Base-by-base conservation (phyloP, 352 stramenopile species). In the Phytopythium vexans region DNA sequence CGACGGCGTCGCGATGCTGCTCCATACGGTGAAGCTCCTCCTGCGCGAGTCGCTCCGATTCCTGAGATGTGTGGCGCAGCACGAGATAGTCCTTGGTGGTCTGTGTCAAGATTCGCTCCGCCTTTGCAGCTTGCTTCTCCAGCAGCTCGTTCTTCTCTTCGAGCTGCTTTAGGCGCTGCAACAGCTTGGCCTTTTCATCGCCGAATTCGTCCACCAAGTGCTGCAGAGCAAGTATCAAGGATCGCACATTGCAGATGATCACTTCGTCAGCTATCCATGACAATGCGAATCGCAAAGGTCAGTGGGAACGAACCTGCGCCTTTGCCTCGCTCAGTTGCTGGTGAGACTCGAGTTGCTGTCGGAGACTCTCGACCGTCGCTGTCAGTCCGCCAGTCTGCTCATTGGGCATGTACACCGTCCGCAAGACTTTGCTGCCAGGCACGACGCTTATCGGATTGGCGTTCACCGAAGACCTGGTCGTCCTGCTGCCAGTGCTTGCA, bases 81-180 rank as follows among this genome's bases (percentile, higher is more conserved):
- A 91, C 77, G 43, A 93, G 53, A 47, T 89, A 93, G 57, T 91
- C 80, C 56, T 82, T 87, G 11, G 79, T 92, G 3, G 78, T 86
- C 69, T 88, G 67, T 1, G 70, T 72, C 16, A 93, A 56, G 38
- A 93, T 37, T 8, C 68, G 68, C 52, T 90, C 71, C 1, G 74
- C 68, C 31, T 86, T 88, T 47, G 70, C 59, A 0, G 82, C 49
- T 54, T 90, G 63, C 31, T 70, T 68, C 44, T 87, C 73, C 9
- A 86, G 37, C 0, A 70, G 41, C 9, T 52, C 58, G 16, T 58
- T 68, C 27, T 78, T 63, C 6, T 74, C 62, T 34, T 80, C 59
- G 10, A 78, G 41, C 7, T 80, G 54, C 1, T 62, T 61, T 11
- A 72, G 60, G 38, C 72, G 55, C 31, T 77, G 52, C n/a, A 65